phyloP scores from a whole-genome alignment of 352 stramenopile species.

The Phytophthora meadii region DNA sequence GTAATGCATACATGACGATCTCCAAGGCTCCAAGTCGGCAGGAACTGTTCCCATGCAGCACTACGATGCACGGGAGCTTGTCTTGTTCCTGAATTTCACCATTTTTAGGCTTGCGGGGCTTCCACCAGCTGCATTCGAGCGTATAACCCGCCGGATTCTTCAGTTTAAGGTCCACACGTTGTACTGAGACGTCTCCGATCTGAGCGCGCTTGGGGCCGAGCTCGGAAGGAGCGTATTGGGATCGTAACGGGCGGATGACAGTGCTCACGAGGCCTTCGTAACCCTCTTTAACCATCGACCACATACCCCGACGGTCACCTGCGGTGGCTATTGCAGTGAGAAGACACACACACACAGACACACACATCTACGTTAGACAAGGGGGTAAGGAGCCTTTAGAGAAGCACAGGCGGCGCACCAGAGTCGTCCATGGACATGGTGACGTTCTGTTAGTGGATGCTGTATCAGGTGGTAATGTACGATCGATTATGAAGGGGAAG shows the following conservation, averaged over 20 bases:
- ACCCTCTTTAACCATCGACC: slow-evolving; percentile 82
- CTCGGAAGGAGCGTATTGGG: slow-evolving; percentile 67
- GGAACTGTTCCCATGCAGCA: slow-evolving; percentile 87
- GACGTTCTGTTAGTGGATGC: slow-evolving; percentile 16
- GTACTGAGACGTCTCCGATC: slow-evolving; percentile 64
- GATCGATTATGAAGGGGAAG: slow-evolving; percentile 16
- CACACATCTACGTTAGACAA: slow-evolving; percentile 17
- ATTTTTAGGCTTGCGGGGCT: slow-evolving; percentile 42
- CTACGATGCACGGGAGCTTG: slow-evolving; percentile 78
- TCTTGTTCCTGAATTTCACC: slow-evolving; percentile 13
- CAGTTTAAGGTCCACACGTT: slow-evolving; percentile 75
- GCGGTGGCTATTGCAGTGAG: slow-evolving; percentile 33
- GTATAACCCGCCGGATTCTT: slow-evolving; percentile 78
- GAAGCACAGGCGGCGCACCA: slow-evolving; percentile 17
- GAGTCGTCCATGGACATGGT: slow-evolving; percentile 58
- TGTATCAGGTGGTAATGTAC: slow-evolving; percentile 28
- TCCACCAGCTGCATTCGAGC: slow-evolving; percentile 90
- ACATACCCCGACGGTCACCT: slow-evolving; percentile 73
- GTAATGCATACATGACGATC: slow-evolving; percentile 79
- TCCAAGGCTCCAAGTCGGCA: slow-evolving; percentile 76
- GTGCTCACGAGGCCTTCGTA: slow-evolving; percentile 86
- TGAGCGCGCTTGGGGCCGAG: slow-evolving; percentile 67
- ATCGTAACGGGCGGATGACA: slow-evolving; percentile 77
- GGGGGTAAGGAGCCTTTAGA: background rate
- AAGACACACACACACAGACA: no score